Base-by-base conservation (phyloP, 2,329 filamentous ascomycete species). In the Talaromyces sp. region DNA sequence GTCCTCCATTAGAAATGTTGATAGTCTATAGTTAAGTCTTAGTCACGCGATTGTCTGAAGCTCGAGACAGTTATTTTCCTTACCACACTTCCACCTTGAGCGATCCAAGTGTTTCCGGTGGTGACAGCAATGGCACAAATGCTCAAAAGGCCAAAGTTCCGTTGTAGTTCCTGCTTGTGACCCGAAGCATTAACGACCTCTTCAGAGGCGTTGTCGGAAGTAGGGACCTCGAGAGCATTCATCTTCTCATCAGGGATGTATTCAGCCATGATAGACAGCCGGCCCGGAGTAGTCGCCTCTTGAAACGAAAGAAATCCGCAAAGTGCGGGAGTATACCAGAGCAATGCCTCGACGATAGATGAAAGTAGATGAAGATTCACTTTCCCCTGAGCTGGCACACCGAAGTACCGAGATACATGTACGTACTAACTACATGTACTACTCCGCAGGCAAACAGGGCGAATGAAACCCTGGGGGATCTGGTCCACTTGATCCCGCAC, bases 51-150 rank as follows among this genome's bases (percentile, higher is more conserved):
- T n/a, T 52, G 8, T 52, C 19, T 27, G 24, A 46, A 46, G 12
- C 19, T 71, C 26, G n/a, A 52, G 21, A 31, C 11, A 79, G 76
- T 7, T 79, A 79, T 75, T 5, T 79, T 80, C 53, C 85, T 76
- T 4, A 80, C 81, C 43, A 88, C 79, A 57, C 84, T 85, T 12
- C 85, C 85, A 58, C 84, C 85, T 61, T 87, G 74, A 6, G 85
- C 83, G 58, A 85, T 80, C 85, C 85, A 88, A 19, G 85, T 85
- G 66, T 86, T 87, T 70, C 86, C 85, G 26, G 86, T 83, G 1
- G 84, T 87, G 56, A 88, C 72, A 0, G 83, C 85, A 52, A 85
- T 77, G 26, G 83, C 84, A 56, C 84, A 83, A 48, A 87, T 81
- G 56, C 81, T 82, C 53, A 86, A 65, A 9, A 88, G 74, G 38